Base-by-base conservation (phyloP, 2,329 filamentous ascomycete genomes). In the Colletotrichum caudatum region DNA sequence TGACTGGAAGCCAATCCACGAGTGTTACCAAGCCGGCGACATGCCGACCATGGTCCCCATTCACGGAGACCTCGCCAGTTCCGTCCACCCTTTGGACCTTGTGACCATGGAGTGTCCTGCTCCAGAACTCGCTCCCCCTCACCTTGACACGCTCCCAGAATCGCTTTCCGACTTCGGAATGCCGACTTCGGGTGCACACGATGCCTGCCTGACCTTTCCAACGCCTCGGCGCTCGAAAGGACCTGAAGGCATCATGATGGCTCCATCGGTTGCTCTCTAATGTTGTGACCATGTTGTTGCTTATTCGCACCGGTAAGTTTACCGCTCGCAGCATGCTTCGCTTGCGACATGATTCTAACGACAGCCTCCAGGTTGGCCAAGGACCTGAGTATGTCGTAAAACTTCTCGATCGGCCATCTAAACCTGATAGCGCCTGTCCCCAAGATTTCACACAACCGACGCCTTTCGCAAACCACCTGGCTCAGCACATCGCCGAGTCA, bases 321-420 rank as follows among this genome's bases (percentile, higher is more conserved):
- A 39, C 14, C 20, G 41, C 35, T 53, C 29, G 44, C 41, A 48
- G n/a, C 37, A 33, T 44, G 62, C 3, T 6, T 33, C 20, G 5
- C 23, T 48, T n/a, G 59, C 48, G 54, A 51, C 48, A 53, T 60
- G 59, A 41, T 53, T 50, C 60, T 72, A 33, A 72, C 60, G 59
- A 20, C 26, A 2, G 23, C 60, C 60, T 39, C 48, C 7, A 72
- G 69, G 69, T 74, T 74, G 73, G 73, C 71, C 60, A 64, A 68
- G 61, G 73, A 74, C 73, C 73, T 72, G 73, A 74, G 73, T 69
- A 74, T 58, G 73, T 74, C 73, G 65, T 74, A 66, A 74, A 74
- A 74, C 67, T 71, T 72, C 71, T 74, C 73, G 64, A 68, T 64
- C 62, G 71, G 73, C 51, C 71, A 66, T 74, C 73, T 69, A 63